Evolutionary conservation across 164 flowering plant species (phyloP).

Genomic region (Vitis amurensis): DNA sequence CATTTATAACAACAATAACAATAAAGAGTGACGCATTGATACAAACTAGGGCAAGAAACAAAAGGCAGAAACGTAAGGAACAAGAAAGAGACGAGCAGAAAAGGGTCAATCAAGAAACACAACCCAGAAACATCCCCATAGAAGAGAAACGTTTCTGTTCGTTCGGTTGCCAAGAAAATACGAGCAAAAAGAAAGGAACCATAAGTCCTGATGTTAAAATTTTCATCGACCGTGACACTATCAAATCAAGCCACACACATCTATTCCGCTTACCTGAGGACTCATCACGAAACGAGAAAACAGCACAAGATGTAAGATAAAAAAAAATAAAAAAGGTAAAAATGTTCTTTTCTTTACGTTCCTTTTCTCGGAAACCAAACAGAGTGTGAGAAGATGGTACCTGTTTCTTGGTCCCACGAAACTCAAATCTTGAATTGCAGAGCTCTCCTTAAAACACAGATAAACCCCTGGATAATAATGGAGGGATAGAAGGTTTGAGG

Average conservation of each 20-base stretch:
- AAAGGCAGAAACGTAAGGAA: neutral
- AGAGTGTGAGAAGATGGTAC: neutral
- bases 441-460: too few relatives aligned
- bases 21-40: neutral
- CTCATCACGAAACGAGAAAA: too few relatives aligned
- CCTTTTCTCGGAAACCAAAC: neutral
- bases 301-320: too few relatives aligned
- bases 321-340: too few relatives aligned
- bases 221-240: neutral
- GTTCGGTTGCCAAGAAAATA: neutral
- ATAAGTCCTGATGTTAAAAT: neutral
- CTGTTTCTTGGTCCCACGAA: neutral
- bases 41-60: neutral
- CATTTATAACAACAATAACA: neutral
- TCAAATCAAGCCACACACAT: neutral
- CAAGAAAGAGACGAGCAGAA: neutral
- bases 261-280: too few relatives aligned
- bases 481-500: too few relatives aligned
- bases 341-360: too few relatives aligned
- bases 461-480: too few relatives aligned
- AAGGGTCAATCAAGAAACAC: neutral
- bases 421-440: neutral
- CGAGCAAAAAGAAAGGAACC: neutral
- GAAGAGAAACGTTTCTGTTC: neutral
- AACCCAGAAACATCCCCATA: neutral